A percentile compares a stretch with the other conserved stretches of the same genome.
phyloP scores from a whole-genome alignment of 2,329 filamentous ascomycete species.

The Ophiostoma tasmaniense region DNA sequence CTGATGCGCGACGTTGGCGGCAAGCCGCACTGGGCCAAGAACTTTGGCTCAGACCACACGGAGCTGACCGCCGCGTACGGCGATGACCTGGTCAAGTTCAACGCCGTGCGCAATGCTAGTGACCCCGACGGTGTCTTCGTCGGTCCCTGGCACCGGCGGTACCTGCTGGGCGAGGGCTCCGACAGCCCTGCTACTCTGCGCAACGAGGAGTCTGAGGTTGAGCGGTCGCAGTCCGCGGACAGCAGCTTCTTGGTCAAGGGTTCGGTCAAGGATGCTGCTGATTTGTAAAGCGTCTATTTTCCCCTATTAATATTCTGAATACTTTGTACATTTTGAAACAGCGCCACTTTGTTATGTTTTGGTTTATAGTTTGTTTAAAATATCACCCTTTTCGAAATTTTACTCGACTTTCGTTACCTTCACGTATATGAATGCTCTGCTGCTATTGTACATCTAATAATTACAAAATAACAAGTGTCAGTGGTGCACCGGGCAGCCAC shows the following conservation, averaged over 20 bases:
- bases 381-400: background rate
- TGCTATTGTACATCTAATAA: background rate
- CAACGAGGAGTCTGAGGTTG: conserved; percentile 23
- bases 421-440: background rate
- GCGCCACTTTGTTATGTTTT: background rate
- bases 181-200: conserved; percentile 18
- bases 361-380: background rate
- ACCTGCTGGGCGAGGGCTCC: conserved; percentile 40
- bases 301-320: background rate
- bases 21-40: conserved; percentile 76
- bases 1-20: conserved; percentile 70
- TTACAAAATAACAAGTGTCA: background rate
- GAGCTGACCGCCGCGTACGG: conserved; percentile 57
- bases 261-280: conserved; percentile 33
- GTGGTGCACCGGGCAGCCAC: background rate
- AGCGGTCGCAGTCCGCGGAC: conserved; percentile 35
- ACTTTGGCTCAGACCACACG: conserved; percentile 49
- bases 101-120: conserved; percentile 52
- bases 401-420: background rate
- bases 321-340: background rate
- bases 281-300: background rate
- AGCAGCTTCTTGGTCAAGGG: conserved; percentile 45
- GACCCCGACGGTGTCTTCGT: conserved; percentile 74
- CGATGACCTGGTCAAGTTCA: conserved; percentile 51
- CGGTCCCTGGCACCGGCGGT: conserved; percentile 78